These are phyloP conservation scores for Microstegium vimineum DNA, from an alignment of 176 grass and related monocot species.

Conservation along the genomic window DNA sequence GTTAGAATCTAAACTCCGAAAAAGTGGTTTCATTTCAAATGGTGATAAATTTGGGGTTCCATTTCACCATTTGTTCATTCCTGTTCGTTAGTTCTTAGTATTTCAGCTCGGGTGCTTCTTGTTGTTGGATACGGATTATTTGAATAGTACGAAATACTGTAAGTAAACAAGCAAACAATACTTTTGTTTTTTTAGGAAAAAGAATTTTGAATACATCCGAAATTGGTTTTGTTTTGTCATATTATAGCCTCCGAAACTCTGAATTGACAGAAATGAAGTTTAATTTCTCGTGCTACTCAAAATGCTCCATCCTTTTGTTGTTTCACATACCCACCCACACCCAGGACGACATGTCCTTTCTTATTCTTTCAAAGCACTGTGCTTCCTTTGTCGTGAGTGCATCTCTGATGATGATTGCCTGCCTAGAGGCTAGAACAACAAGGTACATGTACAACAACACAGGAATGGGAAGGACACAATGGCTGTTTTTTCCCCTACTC, in stretches of 20 bases:
- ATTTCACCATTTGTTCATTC: not conserved
- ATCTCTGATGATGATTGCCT: not conserved
- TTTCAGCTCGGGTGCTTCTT: not conserved
- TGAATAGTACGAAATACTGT: not conserved
- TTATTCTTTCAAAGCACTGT: not conserved
- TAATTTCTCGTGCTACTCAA: constrained; percentile 1
- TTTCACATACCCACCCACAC: not conserved
- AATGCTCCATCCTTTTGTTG: not conserved
- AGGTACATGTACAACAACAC: not conserved
- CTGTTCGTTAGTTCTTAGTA: not conserved
- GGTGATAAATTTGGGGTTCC: not conserved
- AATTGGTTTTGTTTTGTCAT: not conserved
- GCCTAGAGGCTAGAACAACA: not conserved
- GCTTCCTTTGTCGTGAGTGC: not conserved
- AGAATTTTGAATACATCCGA: not conserved
- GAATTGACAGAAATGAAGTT: not conserved
- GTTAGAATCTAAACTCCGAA: not conserved
- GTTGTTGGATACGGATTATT: not conserved
- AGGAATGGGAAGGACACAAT: constrained; percentile 30
- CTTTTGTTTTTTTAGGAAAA: not conserved
- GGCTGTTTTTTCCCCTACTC: not conserved
- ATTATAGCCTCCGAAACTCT: not conserved
- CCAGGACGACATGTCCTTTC: not conserved
- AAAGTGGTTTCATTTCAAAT: not conserved
- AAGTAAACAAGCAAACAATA: not conserved